A percentile compares a stretch with the other conserved stretches of the same genome.
Conservation (phyloP, 805 yeast species). For the Candida argentea region DNA sequence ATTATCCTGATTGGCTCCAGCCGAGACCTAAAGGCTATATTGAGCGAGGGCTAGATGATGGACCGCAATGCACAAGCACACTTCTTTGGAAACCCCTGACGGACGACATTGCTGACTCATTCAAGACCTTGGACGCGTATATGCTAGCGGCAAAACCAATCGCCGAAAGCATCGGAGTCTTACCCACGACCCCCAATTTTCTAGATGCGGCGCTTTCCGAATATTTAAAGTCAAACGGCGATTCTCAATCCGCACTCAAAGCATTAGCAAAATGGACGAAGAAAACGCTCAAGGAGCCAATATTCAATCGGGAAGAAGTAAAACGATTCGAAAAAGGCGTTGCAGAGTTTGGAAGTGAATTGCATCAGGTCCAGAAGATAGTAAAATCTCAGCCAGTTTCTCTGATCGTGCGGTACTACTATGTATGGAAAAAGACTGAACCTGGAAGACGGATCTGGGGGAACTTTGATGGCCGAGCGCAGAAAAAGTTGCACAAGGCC, state of each 20-base stretch:
- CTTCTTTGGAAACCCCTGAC: constrained; percentile 51
- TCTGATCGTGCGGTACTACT: constrained; percentile 79
- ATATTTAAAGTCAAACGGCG: constrained; percentile 42
- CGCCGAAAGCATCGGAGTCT: constrained; percentile 45
- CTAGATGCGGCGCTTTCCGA: constrained; percentile 60
- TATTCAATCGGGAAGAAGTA: constrained; percentile 55
- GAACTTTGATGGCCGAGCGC: constrained; percentile 58
- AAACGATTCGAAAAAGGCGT: constrained; percentile 68
- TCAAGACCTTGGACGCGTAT: constrained; percentile 39
- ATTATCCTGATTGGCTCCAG: constrained; percentile 67
- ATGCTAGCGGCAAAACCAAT: constrained; percentile 43
- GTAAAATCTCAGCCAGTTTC: constrained; percentile 68
- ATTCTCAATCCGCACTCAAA: constrained; percentile 38
- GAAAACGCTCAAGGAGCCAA: constrained; percentile 63
- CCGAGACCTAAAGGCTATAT: constrained; percentile 71
- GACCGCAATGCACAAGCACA: constrained; percentile 39
- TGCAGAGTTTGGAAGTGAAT: constrained; percentile 61
- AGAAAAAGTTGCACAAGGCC: constrained; percentile 41
- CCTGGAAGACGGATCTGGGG: constrained; percentile 78
- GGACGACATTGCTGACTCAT: constrained; percentile 14
- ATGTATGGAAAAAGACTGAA: constrained; percentile 83
- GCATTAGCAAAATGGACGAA: constrained; percentile 41
- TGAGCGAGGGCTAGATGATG: constrained; percentile 71
- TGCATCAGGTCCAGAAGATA: constrained; percentile 59
- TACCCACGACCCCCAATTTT: constrained; percentile 69